Percentiles rank a stretch among this genome's conserved stretches.
phyloP scores from a whole-genome alignment of 805 yeast genomes.

The Pichia scutulata region DNA sequence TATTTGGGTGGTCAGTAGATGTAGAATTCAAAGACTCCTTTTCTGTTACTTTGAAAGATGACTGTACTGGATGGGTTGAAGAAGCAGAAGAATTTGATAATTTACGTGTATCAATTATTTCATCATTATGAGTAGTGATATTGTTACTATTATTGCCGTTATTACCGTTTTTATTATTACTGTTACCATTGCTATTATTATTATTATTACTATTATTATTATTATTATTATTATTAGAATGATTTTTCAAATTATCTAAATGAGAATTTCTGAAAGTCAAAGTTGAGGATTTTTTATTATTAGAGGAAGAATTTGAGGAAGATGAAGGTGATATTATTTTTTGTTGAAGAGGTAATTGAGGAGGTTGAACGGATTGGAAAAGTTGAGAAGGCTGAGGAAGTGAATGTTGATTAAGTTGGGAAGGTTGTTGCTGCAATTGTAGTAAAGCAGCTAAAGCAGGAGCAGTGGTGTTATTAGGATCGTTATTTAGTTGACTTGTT shows the following conservation, averaged over 20 bases:
- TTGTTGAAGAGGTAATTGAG: constrained; percentile 1
- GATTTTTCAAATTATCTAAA: constrained; percentile 4
- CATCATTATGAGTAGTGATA: too few species aligned
- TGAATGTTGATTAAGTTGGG: too few species aligned
- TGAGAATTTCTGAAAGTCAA: constrained; percentile 8
- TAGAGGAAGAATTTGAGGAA: background rate
- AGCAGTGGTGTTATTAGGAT: background rate
- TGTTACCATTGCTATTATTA: background rate
- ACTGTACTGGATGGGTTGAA: background rate
- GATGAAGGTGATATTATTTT: background rate
- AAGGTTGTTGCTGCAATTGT: constrained; percentile 4
- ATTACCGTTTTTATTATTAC: background rate
- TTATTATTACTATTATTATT: background rate
- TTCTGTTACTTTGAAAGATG: background rate
- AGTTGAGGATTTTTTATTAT: background rate
- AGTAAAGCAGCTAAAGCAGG: background rate
- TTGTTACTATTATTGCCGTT: too few species aligned
- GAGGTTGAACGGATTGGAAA: background rate
- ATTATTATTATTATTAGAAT: background rate
- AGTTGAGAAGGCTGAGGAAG: too few species aligned
- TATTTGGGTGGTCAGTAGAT: background rate
- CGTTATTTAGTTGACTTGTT: background rate
- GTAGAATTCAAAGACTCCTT: background rate
- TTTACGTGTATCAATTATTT: background rate
- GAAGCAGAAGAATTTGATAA: background rate